phyloP scores from a whole-genome alignment of 2,329 filamentous ascomycete species.

The Colletotrichum orchidophilum region DNA sequence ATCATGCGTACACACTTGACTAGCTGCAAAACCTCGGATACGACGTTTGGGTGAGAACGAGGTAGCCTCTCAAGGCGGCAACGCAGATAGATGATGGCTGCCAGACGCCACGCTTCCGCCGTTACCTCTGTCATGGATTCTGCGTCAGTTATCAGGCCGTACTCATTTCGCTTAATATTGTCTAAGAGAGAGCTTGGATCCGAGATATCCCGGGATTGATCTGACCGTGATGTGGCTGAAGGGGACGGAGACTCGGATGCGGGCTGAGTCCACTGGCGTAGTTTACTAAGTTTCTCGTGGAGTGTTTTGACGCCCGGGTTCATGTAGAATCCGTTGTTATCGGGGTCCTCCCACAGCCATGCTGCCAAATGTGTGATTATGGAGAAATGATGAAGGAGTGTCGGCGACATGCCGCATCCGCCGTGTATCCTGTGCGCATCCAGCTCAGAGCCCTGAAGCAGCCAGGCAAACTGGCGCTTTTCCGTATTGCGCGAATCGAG shows the following conservation, averaged over 20 bases:
- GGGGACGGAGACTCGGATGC: neutral
- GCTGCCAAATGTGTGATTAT: constrained; percentile 50
- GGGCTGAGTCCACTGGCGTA: constrained; percentile 26
- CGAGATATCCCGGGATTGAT: neutral
- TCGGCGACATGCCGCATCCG: constrained; percentile 53
- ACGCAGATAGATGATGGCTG: constrained; percentile 49
- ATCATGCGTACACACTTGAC: constrained; percentile 49
- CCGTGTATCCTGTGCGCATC: constrained; percentile 51
- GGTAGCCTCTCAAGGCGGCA: constrained; percentile 50
- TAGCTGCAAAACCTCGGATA: constrained; percentile 44
- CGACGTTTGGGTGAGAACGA: constrained; percentile 46
- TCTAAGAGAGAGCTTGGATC: neutral
- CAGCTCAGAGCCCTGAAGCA: constrained; percentile 46
- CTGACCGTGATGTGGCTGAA: neutral
- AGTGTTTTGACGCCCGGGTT: constrained; percentile 38
- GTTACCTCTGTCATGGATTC: constrained; percentile 51
- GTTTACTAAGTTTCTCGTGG: constrained; percentile 37
- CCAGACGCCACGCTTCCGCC: constrained; percentile 52
- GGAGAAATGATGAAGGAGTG: constrained; percentile 47
- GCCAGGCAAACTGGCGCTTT: constrained; percentile 48
- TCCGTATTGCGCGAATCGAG: constrained; percentile 42
- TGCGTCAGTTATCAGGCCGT: constrained; percentile 10
- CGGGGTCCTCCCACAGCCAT: constrained; percentile 36
- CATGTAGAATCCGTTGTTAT: neutral
- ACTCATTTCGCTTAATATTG: neutral